phyloP scores from a whole-genome alignment of 495 filamentous ascomycete genomes.

The Hyaloscypha variabilis region DNA sequence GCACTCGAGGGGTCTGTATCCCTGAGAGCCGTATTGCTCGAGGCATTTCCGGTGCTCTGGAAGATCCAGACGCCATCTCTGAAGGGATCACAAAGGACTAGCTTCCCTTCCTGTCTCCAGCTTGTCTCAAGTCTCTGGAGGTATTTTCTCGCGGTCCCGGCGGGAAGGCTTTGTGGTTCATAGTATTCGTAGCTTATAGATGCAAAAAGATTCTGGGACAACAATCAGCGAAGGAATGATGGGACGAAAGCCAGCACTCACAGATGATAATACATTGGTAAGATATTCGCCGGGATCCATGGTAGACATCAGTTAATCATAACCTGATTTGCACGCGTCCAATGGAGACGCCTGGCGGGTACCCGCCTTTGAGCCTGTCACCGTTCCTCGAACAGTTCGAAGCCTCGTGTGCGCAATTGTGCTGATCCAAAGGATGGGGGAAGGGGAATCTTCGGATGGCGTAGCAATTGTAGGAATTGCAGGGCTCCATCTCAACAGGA shows the following conservation, averaged over 20 bases:
- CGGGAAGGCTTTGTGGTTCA: conserved; percentile 22
- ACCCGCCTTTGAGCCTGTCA: background rate
- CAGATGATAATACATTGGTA: conserved; percentile 36
- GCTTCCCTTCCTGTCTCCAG: conserved; percentile 50
- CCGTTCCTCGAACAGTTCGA: background rate
- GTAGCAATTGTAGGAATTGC: conserved; percentile 22
- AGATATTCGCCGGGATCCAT: conserved; percentile 35
- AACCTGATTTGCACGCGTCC: background rate
- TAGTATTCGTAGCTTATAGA: conserved; percentile 33
- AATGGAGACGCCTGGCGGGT: background rate
- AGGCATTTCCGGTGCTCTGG: conserved; percentile 40
- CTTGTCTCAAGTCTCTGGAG: conserved; percentile 43
- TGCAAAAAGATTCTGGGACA: conserved; percentile 29
- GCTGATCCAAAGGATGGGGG: conserved; percentile 6
- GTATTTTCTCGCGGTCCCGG: conserved; percentile 16
- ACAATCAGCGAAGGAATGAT: conserved; percentile 7
- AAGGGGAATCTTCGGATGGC: conserved; percentile 10
- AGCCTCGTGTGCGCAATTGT: conserved; percentile 1
- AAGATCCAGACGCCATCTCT: conserved; percentile 56
- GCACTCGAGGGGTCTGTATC: background rate
- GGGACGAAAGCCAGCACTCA: conserved; percentile 14
- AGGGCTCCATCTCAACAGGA: conserved; percentile 31
- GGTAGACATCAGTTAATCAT: background rate
- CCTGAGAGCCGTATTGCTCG: conserved; percentile 23
- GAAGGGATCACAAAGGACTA: conserved; percentile 50